These are phyloP conservation scores for Kodamaea suecica DNA, from an alignment of 1,139 yeast species.

Conservation along the genomic window DNA sequence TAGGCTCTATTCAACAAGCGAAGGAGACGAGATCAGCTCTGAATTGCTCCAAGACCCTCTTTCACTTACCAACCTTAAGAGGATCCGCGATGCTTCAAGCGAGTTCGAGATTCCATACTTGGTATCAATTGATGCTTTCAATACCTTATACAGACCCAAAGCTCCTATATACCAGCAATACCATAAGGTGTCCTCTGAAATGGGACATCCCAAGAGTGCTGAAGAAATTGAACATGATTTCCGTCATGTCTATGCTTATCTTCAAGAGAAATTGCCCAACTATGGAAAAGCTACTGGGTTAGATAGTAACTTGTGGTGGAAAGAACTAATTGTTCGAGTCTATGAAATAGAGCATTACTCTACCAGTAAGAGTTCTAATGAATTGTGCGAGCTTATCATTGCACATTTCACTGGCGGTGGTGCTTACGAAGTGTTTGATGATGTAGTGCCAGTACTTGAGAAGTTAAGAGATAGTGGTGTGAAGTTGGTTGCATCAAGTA, in stretches of 20 bases:
- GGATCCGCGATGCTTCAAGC: constrained; percentile 29
- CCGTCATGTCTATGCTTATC: constrained; percentile 25
- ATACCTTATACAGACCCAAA: constrained; percentile 60
- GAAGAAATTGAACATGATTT: constrained; percentile 28
- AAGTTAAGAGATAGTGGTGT: constrained; percentile 30
- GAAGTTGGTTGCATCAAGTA: constrained; percentile 49
- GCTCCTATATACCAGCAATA: constrained; percentile 54
- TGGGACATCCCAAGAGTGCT: constrained; percentile 39
- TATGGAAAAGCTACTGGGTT: constrained; percentile 50
- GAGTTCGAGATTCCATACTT: constrained; percentile 44
- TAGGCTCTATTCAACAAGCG: too few species aligned
- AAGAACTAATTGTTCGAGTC: constrained; percentile 40
- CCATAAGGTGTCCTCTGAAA: constrained; percentile 40
- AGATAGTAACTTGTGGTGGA: constrained; percentile 57
- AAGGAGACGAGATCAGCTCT: neutral
- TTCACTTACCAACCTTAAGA: constrained; percentile 22
- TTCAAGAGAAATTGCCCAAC: constrained; percentile 46
- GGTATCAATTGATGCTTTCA: constrained; percentile 65
- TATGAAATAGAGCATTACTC: constrained; percentile 32
- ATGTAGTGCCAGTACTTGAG: constrained; percentile 48
- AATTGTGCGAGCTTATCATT: constrained; percentile 40
- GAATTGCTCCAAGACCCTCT: constrained; percentile 27
- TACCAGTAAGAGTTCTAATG: constrained; percentile 17
- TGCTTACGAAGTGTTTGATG: constrained; percentile 55
- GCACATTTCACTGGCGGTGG: constrained; percentile 44